Conservation (phyloP, 345 rosid species). For the Citrus inodora region DNA sequence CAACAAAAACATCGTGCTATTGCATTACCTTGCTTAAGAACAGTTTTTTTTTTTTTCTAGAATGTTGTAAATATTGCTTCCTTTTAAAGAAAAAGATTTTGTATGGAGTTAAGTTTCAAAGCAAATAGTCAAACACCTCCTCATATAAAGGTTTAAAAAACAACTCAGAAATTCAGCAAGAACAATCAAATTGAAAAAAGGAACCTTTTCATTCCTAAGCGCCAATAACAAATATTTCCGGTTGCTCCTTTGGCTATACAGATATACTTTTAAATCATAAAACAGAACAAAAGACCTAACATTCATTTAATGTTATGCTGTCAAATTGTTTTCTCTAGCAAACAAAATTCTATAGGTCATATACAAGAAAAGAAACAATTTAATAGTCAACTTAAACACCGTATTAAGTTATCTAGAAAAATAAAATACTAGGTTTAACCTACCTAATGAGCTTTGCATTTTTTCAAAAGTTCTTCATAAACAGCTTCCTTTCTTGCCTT, state of each 20-base stretch:
- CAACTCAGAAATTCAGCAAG: neutral
- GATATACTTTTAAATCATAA: neutral
- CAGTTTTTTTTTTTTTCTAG: neutral
- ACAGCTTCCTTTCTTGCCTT: slow-evolving; percentile 29
- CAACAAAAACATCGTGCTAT: neutral
- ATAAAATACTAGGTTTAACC: neutral
- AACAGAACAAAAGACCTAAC: neutral
- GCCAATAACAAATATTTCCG: neutral
- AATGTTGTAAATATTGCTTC: neutral
- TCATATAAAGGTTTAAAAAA: neutral
- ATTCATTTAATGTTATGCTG: neutral
- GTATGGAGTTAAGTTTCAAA: neutral
- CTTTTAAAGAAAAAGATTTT: neutral
- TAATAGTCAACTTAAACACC: neutral
- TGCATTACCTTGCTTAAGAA: neutral
- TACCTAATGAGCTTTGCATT: slow-evolving; percentile 30
- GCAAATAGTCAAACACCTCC: neutral
- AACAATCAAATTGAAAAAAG: neutral
- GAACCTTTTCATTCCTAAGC: neutral
- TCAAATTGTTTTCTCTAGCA: neutral
- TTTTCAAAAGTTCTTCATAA: slow-evolving; percentile 43
- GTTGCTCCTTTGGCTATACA: neutral
- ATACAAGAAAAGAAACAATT: neutral
- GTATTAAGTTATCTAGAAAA: neutral
- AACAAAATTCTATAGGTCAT: neutral